Evolutionary conservation across 345 rosid genomes (phyloP), one percentile per base, ranked within the genome.

Genomic region (Moringa oleifera): DNA sequence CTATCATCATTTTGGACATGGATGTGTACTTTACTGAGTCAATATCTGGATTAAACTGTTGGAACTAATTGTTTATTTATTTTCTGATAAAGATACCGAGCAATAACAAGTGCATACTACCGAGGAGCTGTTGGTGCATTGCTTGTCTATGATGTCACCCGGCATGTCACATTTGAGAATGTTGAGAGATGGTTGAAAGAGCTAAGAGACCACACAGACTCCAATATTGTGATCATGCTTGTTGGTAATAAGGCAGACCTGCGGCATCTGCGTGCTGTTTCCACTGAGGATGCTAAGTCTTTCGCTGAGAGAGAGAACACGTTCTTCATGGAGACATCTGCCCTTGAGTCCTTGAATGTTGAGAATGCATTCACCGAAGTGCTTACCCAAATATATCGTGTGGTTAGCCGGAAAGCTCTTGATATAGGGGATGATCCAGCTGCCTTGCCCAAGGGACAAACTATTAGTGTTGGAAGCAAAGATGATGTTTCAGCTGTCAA

Each of bases 171-270:
- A 0, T 90, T 88, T 66, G 97, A 88, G 78, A 90, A 90, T 57
- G 89, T 86, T 21, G 89, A 88, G 68, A 86, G 97, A 68, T 91
- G 97, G 97, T 71, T 88, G 58, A 91, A 88, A 78, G 97, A 88
- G 80, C 84, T 90, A 61, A 78, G 97, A 54, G 90, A 77, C 70
- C 97, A 88, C 75, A 88, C 96, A 0, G 95, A 90, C 61, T 71
- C 86, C 69, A 90, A 83, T 65, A 90, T 90, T 15, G 96, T 86
- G 55, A 80, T 88, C 52, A 88, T 90, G 97, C 89, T 90, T 24
- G 89, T 90, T 24, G 97, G 97, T 17, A 91, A 91, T 83, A 91
- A 91, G 73, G 87, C 96, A 0, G 96, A 91, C 69, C 73, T 85
- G 24, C 88, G 87, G 59, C 97, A 90, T 63, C 63, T 90, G 65